phyloP scores from a whole-genome alignment of 768 basidiomycete genomes.

The Cyclocybe cylindracea region DNA sequence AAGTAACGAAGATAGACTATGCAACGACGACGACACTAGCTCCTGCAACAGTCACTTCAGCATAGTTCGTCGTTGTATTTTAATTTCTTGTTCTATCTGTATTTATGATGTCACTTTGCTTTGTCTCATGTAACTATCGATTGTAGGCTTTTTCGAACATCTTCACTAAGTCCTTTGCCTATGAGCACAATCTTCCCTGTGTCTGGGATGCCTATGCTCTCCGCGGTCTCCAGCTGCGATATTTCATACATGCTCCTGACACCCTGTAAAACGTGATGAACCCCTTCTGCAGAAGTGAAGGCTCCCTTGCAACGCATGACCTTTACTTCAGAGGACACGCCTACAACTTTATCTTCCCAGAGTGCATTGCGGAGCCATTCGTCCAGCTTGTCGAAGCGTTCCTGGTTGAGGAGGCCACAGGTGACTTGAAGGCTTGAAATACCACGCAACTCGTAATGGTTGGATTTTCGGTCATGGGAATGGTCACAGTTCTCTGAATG shows the following conservation, averaged over 20 bases:
- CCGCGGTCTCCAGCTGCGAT: slow-evolving; percentile 34
- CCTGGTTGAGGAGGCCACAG: slow-evolving; percentile 56
- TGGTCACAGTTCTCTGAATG: slow-evolving; percentile 33
- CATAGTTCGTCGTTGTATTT: slow-evolving; percentile 1
- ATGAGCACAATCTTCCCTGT: slow-evolving; percentile 86
- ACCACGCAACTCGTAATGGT: slow-evolving; percentile 75
- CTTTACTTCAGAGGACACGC: slow-evolving; percentile 17
- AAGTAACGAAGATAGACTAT: slow-evolving; percentile 31
- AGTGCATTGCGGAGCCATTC: slow-evolving; percentile 79
- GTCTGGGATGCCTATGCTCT: slow-evolving; percentile 51
- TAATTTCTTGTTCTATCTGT: slow-evolving; percentile 3
- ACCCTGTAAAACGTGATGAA: slow-evolving; percentile 82
- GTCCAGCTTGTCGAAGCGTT: slow-evolving; percentile 59
- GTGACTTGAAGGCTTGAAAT: slow-evolving; percentile 79
- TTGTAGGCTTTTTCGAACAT: slow-evolving; percentile 56
- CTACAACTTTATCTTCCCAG: slow-evolving; percentile 72
- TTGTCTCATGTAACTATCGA: slow-evolving; percentile 22
- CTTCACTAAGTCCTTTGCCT: slow-evolving; percentile 71
- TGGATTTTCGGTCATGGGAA: slow-evolving; percentile 34
- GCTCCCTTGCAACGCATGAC: slow-evolving; percentile 89
- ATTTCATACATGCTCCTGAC: slow-evolving; percentile 92
- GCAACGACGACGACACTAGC: slow-evolving; percentile 6
- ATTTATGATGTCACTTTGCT: slow-evolving; percentile 4
- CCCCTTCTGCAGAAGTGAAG: slow-evolving; percentile 54
- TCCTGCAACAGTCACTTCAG: slow-evolving; percentile 1